Evolutionary conservation across 495 filamentous ascomycete species (phyloP).

Genomic region (Lasiosphaeria hispida): DNA sequence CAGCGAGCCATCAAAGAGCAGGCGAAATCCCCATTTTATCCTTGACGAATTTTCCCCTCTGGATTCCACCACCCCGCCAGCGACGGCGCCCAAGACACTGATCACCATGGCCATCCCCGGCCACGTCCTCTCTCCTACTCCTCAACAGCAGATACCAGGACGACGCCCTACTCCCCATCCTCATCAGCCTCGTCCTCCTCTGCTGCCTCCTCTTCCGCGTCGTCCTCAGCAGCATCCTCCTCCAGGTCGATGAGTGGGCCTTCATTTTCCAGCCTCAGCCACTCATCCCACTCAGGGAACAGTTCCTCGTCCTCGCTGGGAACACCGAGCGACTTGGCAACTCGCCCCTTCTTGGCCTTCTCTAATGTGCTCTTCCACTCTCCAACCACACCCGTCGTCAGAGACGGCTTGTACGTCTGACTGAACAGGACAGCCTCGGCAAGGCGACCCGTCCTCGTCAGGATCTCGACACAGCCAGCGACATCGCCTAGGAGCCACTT

Average conservation of each 20-base stretch:
- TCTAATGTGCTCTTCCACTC: constrained; percentile 82
- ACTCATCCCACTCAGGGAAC: constrained; percentile 95
- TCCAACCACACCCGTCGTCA: constrained; percentile 63
- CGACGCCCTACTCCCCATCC: constrained; percentile 16
- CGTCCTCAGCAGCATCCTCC: constrained; percentile 20
- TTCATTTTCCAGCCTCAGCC: constrained; percentile 74
- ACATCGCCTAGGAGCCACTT: constrained; percentile 86
- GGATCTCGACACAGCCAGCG: constrained; percentile 74
- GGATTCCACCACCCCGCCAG: too few relatives aligned
- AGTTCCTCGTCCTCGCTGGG: constrained; percentile 85
- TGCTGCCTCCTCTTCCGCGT: constrained; percentile 21
- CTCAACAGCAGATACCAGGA: constrained; percentile 6
- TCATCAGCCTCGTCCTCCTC: constrained; percentile 17
- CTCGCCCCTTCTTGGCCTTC: constrained; percentile 75
- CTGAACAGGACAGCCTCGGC: constrained; percentile 88
- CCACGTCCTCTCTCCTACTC: constrained; percentile 14
- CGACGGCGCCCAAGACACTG: too few relatives aligned
- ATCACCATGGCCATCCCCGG: background rate
- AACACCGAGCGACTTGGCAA: constrained; percentile 77
- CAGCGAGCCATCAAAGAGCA: too few relatives aligned
- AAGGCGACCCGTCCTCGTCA: constrained; percentile 70
- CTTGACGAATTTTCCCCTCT: too few relatives aligned
- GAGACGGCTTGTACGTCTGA: constrained; percentile 88
- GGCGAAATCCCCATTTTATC: too few relatives aligned
- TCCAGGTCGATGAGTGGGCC: constrained; percentile 41